phyloP scores from a whole-genome alignment of 768 basidiomycete genomes.

The Zangia roseola region DNA sequence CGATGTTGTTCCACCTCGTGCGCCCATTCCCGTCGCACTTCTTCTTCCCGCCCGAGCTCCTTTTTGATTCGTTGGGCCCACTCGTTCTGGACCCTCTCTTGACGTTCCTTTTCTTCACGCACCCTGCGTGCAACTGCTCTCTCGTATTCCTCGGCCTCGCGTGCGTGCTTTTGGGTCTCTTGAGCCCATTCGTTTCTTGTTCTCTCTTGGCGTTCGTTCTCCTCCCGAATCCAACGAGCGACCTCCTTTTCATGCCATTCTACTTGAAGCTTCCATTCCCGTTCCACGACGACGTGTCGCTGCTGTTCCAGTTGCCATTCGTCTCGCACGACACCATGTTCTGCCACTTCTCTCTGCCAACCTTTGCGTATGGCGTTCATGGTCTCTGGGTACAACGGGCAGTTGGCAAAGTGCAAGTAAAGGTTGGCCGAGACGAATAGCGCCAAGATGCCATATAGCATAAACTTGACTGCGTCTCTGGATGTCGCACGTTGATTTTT shows the following conservation, averaged over 20 bases:
- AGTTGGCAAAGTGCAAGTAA: constrained; percentile 5
- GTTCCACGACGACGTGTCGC: neutral
- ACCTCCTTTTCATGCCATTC: constrained; percentile 9
- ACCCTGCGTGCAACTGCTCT: neutral
- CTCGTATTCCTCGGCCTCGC: constrained; percentile 5
- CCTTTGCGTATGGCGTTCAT: constrained; percentile 7
- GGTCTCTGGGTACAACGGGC: constrained; percentile 11
- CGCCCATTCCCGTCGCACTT: constrained; percentile 1
- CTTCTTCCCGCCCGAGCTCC: constrained; percentile 7
- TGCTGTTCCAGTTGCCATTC: constrained; percentile 15
- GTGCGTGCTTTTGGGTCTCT: no score
- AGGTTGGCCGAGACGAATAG: neutral
- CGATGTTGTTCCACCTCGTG: neutral
- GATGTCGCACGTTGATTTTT: constrained; percentile 1
- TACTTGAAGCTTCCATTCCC: constrained; percentile 9
- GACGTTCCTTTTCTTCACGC: no score
- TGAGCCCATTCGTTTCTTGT: constrained; percentile 6
- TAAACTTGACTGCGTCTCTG: neutral
- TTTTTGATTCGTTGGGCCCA: neutral
- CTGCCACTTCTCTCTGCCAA: constrained; percentile 7
- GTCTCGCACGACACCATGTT: neutral
- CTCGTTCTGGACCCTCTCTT: no score
- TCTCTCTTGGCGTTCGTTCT: constrained; percentile 7
- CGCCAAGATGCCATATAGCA: neutral
- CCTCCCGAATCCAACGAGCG: constrained; percentile 1